Evolutionary conservation across 2,329 filamentous ascomycete species (phyloP).

Genomic region (Ophiostoma perfectum): DNA sequence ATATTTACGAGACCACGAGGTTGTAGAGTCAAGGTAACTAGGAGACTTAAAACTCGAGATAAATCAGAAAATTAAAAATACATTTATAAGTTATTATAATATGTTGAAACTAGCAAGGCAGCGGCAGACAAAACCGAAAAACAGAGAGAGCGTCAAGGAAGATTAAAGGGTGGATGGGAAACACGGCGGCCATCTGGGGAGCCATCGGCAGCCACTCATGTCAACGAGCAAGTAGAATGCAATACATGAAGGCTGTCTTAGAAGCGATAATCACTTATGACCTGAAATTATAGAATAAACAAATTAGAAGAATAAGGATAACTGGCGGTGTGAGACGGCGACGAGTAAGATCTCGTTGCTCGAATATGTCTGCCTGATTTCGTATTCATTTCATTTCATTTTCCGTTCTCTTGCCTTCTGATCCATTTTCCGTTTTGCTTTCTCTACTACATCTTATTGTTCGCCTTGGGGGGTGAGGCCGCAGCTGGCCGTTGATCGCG

Average conservation of each 20-base stretch:
- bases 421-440: background rate
- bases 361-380: constrained; percentile 7
- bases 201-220: constrained; percentile 7
- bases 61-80: no score
- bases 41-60: no score
- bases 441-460: background rate
- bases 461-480: constrained; percentile 10
- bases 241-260: background rate
- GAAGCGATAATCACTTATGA: no score
- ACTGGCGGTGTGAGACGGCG: constrained; percentile 12
- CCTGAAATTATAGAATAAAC: background rate
- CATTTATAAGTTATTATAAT: no score
- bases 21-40: no score
- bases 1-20: no score
- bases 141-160: background rate
- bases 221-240: background rate
- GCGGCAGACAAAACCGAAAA: no score
- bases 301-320: background rate
- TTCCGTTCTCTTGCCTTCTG: background rate
- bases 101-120: no score
- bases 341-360: constrained; percentile 6
- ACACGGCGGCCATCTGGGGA: background rate
- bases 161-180: constrained; percentile 1
- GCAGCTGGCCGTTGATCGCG: constrained; percentile 4
- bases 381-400: background rate